A percentile compares a stretch with the other conserved stretches of the same genome.
Evolutionary conservation across 1,139 yeast species (phyloP).

Genomic region (Geotrichum aggregatum): DNA sequence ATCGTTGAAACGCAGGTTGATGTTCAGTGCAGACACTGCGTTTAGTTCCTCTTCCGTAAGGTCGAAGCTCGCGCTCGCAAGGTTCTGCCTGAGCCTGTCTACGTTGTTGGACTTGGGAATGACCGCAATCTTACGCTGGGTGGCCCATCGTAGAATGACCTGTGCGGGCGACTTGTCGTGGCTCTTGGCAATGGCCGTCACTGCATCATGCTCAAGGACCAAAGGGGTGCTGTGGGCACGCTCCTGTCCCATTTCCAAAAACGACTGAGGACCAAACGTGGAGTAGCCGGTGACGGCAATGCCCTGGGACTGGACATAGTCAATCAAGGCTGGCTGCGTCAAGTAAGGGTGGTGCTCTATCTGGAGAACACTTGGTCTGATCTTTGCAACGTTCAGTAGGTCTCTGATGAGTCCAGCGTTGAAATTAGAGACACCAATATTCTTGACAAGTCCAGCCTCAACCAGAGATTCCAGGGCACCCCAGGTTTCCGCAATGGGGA

Average conservation of each 20-base stretch:
- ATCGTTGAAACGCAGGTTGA: constrained; percentile 74
- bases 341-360: constrained; percentile 92
- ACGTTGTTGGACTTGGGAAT: constrained; percentile 66
- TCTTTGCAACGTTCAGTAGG: constrained; percentile 63
- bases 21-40: constrained; percentile 51
- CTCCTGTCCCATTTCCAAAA: constrained; percentile 50
- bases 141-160: constrained; percentile 65
- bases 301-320: constrained; percentile 56
- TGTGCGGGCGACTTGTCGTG: constrained; percentile 57
- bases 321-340: constrained; percentile 65
- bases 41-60: constrained; percentile 48
- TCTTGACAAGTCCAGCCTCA: constrained; percentile 59
- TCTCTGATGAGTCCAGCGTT: constrained; percentile 71
- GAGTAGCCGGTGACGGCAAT: constrained; percentile 81
- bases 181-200: constrained; percentile 50
- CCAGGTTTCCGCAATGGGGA: constrained; percentile 76
- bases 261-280: constrained; percentile 61
- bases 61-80: constrained; percentile 54
- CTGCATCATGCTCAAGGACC: constrained; percentile 48
- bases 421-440: constrained; percentile 84
- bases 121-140: constrained; percentile 62
- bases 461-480: constrained; percentile 63
- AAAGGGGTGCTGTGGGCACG: constrained; percentile 54
- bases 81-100: constrained; percentile 54
- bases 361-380: constrained; percentile 77